These are phyloP conservation scores for Pythium insidiosum DNA, from an alignment of 352 stramenopile genomes.

Conservation along the genomic window DNA sequence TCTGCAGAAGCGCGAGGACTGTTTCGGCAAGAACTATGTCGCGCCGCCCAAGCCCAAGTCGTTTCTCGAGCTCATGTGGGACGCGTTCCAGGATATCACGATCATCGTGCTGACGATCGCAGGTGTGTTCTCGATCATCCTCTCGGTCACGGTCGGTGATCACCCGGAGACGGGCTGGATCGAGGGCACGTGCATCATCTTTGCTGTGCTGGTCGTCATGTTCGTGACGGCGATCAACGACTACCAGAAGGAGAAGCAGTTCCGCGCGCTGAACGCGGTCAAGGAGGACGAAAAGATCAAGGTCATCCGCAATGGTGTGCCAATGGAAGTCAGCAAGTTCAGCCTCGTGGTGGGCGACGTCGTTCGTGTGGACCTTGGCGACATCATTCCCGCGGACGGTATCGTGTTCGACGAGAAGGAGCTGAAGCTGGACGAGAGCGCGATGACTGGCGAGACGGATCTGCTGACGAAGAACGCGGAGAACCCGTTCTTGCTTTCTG, in stretches of 20 bases:
- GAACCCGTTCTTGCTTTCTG: slow-evolving; percentile 73
- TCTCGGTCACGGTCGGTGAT: slow-evolving; percentile 22
- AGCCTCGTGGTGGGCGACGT: slow-evolving; percentile 32
- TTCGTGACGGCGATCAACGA: slow-evolving; percentile 87
- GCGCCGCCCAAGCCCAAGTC: slow-evolving; percentile 8
- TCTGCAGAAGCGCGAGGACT: slow-evolving; percentile 3
- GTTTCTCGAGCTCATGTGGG: slow-evolving; percentile 32
- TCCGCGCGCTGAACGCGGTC: slow-evolving; percentile 55
- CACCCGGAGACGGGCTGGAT: slow-evolving; percentile 58
- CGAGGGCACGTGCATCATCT: slow-evolving; percentile 85
- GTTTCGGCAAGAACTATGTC: slow-evolving; percentile 15
- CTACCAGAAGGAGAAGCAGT: slow-evolving; percentile 75
- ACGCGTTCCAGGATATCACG: slow-evolving; percentile 57
- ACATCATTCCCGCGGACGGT: slow-evolving; percentile 32
- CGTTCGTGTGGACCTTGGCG: slow-evolving; percentile 23
- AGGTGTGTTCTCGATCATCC: slow-evolving; percentile 43
- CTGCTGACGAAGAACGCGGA: slow-evolving; percentile 20
- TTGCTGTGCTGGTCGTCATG: slow-evolving; percentile 77
- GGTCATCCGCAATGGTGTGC: slow-evolving; percentile 23
- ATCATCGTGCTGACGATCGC: slow-evolving; percentile 55
- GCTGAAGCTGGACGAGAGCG: slow-evolving; percentile 28
- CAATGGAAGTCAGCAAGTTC: slow-evolving; percentile 18
- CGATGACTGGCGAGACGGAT: slow-evolving; percentile 34
- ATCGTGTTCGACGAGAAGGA: slow-evolving; percentile 28
- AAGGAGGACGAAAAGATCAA: slow-evolving; percentile 53